phyloP scores from a whole-genome alignment of 495 filamentous ascomycete genomes.

The Aspergillus coremiiformis region DNA sequence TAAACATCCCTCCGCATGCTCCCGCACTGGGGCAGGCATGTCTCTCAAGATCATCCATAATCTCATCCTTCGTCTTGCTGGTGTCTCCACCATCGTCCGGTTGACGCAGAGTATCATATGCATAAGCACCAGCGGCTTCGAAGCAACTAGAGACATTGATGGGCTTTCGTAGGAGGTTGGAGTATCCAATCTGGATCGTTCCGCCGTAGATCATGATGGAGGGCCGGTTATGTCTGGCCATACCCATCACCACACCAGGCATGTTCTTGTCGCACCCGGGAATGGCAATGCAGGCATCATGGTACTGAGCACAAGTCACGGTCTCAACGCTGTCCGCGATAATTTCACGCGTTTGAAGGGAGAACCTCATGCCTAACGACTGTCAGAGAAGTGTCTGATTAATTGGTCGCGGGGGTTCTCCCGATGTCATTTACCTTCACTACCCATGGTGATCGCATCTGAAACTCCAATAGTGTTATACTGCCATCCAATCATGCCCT shows the following conservation, averaged over 20 bases:
- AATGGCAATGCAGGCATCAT: slow-evolving; percentile 92
- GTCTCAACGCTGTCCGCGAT: slow-evolving; percentile 95
- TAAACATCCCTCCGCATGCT: slow-evolving; percentile 97
- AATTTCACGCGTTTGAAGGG: slow-evolving; percentile 87
- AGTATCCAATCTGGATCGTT: slow-evolving; percentile 81
- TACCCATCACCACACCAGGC: slow-evolving; percentile 80
- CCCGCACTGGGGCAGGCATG: slow-evolving; percentile 86
- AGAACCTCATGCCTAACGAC: slow-evolving; percentile 84
- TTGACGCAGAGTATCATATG: slow-evolving; percentile 60
- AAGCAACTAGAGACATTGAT: slow-evolving; percentile 91
- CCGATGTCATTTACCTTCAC: slow-evolving; percentile 56
- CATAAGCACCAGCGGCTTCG: slow-evolving; percentile 82
- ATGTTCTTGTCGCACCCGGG: slow-evolving; percentile 99
- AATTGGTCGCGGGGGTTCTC: neutral
- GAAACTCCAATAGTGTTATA: slow-evolving; percentile 94
- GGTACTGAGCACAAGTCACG: slow-evolving; percentile 77
- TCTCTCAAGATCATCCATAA: slow-evolving; percentile 79
- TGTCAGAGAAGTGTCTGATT: neutral
- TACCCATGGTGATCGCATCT: slow-evolving; percentile 95
- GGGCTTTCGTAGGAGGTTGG: slow-evolving; percentile 62
- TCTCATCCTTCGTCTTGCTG: slow-evolving; percentile 59
- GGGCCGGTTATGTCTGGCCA: slow-evolving; percentile 87
- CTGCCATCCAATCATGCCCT: slow-evolving; percentile 85
- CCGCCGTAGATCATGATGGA: slow-evolving; percentile 84
- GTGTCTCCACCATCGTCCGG: slow-evolving; percentile 50